A percentile compares a stretch with the other conserved stretches of the same genome.
These are phyloP conservation scores for Ailanthus altissimus DNA, from an alignment of 345 rosid species.

Conservation along the genomic window DNA sequence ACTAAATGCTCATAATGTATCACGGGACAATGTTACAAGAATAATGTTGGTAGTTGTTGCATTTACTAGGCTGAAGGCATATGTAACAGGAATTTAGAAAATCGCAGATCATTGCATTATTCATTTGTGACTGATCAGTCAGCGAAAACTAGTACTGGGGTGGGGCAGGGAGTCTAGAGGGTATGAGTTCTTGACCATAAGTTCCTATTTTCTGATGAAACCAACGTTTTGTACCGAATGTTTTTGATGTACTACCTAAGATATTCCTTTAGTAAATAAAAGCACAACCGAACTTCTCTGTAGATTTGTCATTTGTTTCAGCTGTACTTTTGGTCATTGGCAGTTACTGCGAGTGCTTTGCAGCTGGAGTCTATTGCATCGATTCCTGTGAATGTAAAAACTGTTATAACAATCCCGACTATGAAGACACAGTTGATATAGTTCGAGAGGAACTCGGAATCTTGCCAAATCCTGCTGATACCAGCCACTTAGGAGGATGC, in stretches of 20 bases:
- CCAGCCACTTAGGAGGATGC: conserved; percentile 53
- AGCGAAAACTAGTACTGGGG: neutral
- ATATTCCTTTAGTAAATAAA: neutral
- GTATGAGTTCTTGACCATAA: neutral
- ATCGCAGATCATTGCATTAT: neutral
- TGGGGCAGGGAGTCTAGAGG: neutral
- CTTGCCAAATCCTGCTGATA: conserved; percentile 29
- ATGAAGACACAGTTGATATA: conserved; percentile 45
- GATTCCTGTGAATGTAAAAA: conserved; percentile 39
- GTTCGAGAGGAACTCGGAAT: conserved; percentile 34
- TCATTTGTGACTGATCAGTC: neutral
- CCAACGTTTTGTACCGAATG: neutral
- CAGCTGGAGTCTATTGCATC: conserved; percentile 38
- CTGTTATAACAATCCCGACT: conserved; percentile 43
- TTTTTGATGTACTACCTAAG: neutral
- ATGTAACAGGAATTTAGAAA: neutral
- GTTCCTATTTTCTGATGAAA: conserved; percentile 1
- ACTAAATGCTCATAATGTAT: neutral
- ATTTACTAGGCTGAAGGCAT: neutral
- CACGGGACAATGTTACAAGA: neutral
- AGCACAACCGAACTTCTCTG: neutral
- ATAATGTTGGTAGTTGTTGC: neutral
- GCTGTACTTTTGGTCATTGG: conserved; percentile 21
- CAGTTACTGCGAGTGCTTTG: conserved; percentile 56
- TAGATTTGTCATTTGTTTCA: conserved; percentile 3